These are phyloP conservation scores for Myrica gale DNA, from an alignment of 306 rosid species.

Conservation along the genomic window DNA sequence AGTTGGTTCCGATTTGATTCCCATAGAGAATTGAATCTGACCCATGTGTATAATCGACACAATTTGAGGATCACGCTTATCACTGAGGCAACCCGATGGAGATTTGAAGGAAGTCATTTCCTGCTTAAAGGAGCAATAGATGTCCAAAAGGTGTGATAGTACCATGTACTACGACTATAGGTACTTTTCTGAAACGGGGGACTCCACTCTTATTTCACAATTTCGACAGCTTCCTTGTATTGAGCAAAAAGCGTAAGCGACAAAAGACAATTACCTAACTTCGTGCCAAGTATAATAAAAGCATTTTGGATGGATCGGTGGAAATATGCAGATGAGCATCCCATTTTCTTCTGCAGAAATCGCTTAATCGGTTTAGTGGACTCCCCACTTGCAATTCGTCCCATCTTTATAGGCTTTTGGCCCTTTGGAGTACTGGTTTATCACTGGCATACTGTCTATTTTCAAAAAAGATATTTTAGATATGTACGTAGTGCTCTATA, in stretches of 20 bases:
- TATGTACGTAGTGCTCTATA: not conserved
- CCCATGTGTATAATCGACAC: no score
- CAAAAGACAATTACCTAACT: conserved; percentile 4
- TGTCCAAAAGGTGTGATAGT: no score
- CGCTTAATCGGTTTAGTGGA: not conserved
- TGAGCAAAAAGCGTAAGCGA: not conserved
- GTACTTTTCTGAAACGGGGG: not conserved
- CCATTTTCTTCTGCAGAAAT: conserved; percentile 6
- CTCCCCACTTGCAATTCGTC: not conserved
- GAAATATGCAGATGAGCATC: not conserved
- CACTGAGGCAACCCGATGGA: no score
- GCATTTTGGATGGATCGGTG: not conserved
- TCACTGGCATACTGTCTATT: not conserved
- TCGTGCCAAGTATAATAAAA: not conserved
- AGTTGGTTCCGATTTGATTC: no score
- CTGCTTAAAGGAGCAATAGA: no score
- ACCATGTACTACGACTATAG: not conserved
- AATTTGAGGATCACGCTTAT: no score
- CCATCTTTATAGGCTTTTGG: not conserved
- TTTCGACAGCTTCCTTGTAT: not conserved
- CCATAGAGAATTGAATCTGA: no score
- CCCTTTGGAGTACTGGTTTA: not conserved
- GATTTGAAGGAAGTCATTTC: no score
- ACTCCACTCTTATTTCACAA: not conserved
- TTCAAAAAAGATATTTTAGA: not conserved